Percentiles rank a stretch among this genome's conserved stretches.
Conservation (phyloP, 805 yeast species). For the Monosporozyma unispora region DNA sequence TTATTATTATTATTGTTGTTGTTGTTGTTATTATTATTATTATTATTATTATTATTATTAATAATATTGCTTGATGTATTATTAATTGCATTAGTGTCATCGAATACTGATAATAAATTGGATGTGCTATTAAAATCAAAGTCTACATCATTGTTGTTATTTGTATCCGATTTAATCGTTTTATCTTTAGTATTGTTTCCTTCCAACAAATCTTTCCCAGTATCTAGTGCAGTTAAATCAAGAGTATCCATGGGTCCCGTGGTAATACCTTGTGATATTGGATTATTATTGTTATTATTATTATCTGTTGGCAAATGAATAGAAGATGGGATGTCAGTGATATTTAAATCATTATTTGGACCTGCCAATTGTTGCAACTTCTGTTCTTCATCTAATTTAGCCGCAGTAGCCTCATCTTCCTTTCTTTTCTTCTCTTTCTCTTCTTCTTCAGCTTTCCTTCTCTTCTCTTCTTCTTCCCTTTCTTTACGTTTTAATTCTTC, state of each 20-base stretch:
- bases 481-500: constrained; percentile 4
- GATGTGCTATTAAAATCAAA: neutral
- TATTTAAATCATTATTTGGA: neutral
- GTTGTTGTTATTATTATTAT: neutral
- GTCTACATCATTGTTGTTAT: neutral
- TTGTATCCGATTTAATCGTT: neutral
- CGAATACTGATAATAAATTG: neutral
- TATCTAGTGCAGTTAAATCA: neutral
- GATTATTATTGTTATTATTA: constrained; percentile 1
- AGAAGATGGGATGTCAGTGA: neutral
- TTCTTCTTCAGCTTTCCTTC: constrained; percentile 1
- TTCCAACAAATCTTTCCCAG: neutral
- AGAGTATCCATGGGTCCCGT: neutral
- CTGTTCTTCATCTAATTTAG: constrained; percentile 7
- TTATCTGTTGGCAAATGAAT: constrained; percentile 2
- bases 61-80: neutral
- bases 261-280: neutral
- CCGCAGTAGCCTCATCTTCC: constrained; percentile 9
- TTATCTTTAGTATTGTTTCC: neutral
- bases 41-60: neutral
- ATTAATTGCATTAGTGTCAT: neutral
- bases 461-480: constrained; percentile 5
- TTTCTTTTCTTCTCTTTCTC: constrained; percentile 5
- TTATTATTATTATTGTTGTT: neutral
- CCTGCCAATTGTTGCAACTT: constrained; percentile 5